Evolutionary conservation across 352 stramenopile species (phyloP), one percentile per base, ranked within the genome.

Genomic region (Pythium volutum): DNA sequence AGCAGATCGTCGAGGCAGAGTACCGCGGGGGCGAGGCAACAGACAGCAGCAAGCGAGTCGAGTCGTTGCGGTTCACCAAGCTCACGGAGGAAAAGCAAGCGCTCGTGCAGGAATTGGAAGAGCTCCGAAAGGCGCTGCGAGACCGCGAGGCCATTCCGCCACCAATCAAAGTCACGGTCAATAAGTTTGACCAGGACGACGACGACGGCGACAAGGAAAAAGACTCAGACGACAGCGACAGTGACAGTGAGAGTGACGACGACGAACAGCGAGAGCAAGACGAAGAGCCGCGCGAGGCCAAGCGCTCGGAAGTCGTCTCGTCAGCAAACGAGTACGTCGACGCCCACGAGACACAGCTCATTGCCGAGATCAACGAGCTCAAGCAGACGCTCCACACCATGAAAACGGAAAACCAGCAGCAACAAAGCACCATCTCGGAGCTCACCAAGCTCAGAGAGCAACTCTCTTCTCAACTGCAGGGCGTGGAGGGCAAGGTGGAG

Each of bases 311-410:
- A n/a, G 67, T 64, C n/a, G n/a, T n/a, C 6, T 86, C 78, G 23
- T 85, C 73, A 29, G 76, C 50, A 1, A 77, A 86, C 47, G 79
- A 86, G 53, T 89, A 81, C 56, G 45, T 72, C 34, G 79, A 89
- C 34, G 77, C 77, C 2, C 73, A 83, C 49, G 79, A 89, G 47
- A 50, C 79, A 10, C 75, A 86, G 20, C 43, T 88, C 6, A 58
- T 84, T 26, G 66, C 64, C 6, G 77, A 89, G 67, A 73, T 83
- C 49, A 74, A 64, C 18, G 76, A 79, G 33, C 76, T 87, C 47
- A 84, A 84, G 52, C 59, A 70, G 15, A 68, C 67, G 16, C 47
- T 74, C 0, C 20, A 59, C 2, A 49, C 49, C 15, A 65, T 75
- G 34, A 64, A 54, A 23, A 50, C 15, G 4, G 65, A 74, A 43